Base-by-base conservation (phyloP, 1,139 yeast species). In the Candida glucosophila region DNA sequence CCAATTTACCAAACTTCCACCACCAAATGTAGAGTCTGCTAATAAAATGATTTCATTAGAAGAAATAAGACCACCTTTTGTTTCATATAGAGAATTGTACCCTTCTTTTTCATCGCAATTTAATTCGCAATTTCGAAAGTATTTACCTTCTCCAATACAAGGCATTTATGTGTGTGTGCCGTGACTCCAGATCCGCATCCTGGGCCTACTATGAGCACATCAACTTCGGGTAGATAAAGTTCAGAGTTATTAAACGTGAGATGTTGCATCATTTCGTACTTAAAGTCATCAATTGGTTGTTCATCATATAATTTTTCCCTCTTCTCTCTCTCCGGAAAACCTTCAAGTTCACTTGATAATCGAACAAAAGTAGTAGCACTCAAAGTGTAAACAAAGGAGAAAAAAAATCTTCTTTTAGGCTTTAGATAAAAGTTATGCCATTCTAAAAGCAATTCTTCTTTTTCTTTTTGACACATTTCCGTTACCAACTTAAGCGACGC, bases 1-100 rank as follows among this genome's bases (percentile, higher is more conserved):
- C 79, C 79, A 73, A 44, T 73, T 73, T 24, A 73, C 67, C 4
- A 78, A 69, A 5, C 73, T 54, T 4, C 78, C 79, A 7, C 79
- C 79, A 6, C 79, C 79, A 34, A 73, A 65, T 1, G 73, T 68
- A 2, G 74, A 40, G 2, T 78, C 79, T 0, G 78, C 76, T 26
- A 71, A 45, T 3, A 70, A 36, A 15, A 56, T 42, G 19, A 64
- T 28, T 25, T 57, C 63, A 32, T 61, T 69, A 25, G 52, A 52
- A 6, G 59, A 38, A 10, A 64, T 28, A 3, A 62, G 15, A 2
- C 46, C 34, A 4, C 74, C 77, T 1, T 44, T 41, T 12, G 41
- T 37, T 42, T 73, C 77, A 37, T 57, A 72, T 31, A 68, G 47
- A 8, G 43, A 44, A 5, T 34, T 25, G 19, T 44, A 37, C 3